These are phyloP conservation scores for Euphorbia pulcherrima DNA, from an alignment of 345 rosid species.

Conservation along the genomic window DNA sequence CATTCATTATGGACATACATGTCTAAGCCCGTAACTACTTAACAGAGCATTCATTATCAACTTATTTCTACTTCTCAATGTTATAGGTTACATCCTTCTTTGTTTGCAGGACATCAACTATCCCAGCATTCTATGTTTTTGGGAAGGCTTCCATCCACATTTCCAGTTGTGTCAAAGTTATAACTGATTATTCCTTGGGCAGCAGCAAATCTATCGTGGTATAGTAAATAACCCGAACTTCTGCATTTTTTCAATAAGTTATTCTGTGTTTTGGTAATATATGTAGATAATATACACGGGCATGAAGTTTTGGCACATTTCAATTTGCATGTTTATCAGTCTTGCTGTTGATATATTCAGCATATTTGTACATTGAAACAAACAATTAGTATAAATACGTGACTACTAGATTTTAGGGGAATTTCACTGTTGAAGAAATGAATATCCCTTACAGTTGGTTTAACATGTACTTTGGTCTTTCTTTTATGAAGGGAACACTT, in stretches of 20 bases:
- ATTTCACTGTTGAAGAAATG: background rate
- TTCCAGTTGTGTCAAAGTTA: slow-evolving; percentile 42
- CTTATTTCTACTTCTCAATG: background rate
- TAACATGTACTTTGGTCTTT: background rate
- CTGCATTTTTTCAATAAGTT: background rate
- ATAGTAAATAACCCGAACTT: slow-evolving; percentile 5
- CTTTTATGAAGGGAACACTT: background rate
- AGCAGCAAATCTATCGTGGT: slow-evolving; percentile 60
- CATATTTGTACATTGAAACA: background rate
- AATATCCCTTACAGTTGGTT: background rate
- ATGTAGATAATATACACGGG: too few relatives aligned
- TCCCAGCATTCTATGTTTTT: slow-evolving; percentile 78
- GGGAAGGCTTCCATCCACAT: slow-evolving; percentile 61
- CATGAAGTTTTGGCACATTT: background rate
- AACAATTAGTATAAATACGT: background rate
- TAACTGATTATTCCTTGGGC: slow-evolving; percentile 33
- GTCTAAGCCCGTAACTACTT: slow-evolving; percentile 82
- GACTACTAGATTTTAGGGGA: background rate
- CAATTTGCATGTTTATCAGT: background rate
- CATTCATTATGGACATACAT: slow-evolving; percentile 86
- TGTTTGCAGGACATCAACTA: slow-evolving; percentile 61
- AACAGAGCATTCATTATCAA: background rate
- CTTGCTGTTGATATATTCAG: background rate
- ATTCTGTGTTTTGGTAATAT: too few relatives aligned
- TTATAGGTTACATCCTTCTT: background rate